These are phyloP conservation scores for Lathyrus sativus DNA, from an alignment of 306 rosid genomes.

Conservation along the genomic window DNA sequence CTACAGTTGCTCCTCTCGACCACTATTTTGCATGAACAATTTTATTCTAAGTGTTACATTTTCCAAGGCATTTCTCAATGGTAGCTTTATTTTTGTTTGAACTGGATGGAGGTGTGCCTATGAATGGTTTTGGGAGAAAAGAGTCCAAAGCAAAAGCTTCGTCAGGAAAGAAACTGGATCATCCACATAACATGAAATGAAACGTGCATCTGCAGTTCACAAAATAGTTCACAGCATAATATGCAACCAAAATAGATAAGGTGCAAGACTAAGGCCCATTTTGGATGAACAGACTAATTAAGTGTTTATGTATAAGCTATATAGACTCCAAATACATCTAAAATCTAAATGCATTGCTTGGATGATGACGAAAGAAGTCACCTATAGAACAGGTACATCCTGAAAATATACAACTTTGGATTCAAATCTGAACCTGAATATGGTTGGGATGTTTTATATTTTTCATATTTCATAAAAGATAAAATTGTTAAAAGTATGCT, in stretches of 20 bases:
- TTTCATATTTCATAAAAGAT: neutral
- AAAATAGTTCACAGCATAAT: neutral
- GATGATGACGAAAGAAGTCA: neutral
- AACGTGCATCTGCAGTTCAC: slow-evolving; percentile 1
- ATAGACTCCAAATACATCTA: neutral
- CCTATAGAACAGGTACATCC: neutral
- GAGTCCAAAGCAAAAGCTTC: slow-evolving; percentile 3
- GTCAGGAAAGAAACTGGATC: slow-evolving; percentile 8
- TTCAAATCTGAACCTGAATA: slow-evolving; percentile 22
- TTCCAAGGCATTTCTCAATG: slow-evolving; percentile 29
- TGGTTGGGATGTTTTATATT: neutral
- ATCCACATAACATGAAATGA: slow-evolving; percentile 8
- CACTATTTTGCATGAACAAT: slow-evolving; percentile 20
- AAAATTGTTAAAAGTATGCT: neutral
- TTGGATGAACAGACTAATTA: neutral
- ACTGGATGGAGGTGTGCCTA: neutral
- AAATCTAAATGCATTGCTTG: slow-evolving; percentile 7
- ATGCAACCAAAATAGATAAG: neutral
- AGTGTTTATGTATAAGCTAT: neutral
- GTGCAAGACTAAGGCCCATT: neutral
- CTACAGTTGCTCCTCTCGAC: slow-evolving; percentile 22
- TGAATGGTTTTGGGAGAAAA: slow-evolving; percentile 13
- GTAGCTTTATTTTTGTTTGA: slow-evolving; percentile 22
- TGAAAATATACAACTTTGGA: neutral
- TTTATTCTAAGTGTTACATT: slow-evolving; percentile 14